Conservation (phyloP, 2,329 filamentous ascomycete genomes). For the Xylariaceae sp. region DNA sequence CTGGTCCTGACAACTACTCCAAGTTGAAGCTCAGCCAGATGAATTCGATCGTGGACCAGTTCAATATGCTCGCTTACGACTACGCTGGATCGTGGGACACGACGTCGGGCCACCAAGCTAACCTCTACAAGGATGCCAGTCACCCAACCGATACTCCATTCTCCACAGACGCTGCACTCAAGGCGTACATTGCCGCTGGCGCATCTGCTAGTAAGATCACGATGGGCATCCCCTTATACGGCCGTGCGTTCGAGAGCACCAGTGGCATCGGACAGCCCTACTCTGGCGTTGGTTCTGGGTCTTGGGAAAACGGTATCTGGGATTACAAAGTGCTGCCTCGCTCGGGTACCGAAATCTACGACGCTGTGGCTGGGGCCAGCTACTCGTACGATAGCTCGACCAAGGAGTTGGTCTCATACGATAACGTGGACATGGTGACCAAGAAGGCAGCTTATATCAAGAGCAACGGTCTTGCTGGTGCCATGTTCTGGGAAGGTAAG, state of each 20-base stretch:
- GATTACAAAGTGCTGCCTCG: conserved; percentile 76
- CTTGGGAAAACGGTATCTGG: conserved; percentile 72
- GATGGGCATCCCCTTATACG: conserved; percentile 78
- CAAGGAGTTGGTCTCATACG: conserved; percentile 67
- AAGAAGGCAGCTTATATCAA: conserved; percentile 65
- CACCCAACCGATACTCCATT: conserved; percentile 63
- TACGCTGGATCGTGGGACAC: conserved; percentile 66
- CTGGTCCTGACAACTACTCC: conserved; percentile 45
- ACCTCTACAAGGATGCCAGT: conserved; percentile 55
- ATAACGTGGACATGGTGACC: conserved; percentile 56
- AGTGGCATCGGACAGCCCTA: conserved; percentile 63
- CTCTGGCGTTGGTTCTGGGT: conserved; percentile 61
- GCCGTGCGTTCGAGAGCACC: conserved; percentile 62
- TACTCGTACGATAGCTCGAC: conserved; percentile 64
- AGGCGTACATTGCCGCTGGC: conserved; percentile 60
- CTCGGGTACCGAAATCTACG: conserved; percentile 52
- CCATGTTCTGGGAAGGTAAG: conserved; percentile 80
- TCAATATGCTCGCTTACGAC: conserved; percentile 71
- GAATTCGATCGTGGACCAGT: conserved; percentile 46
- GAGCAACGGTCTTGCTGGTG: conserved; percentile 61
- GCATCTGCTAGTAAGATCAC: conserved; percentile 65
- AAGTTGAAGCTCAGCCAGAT: conserved; percentile 45
- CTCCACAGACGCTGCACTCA: conserved; percentile 61
- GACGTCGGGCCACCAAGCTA: conserved; percentile 64
- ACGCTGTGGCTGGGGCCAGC: conserved; percentile 56